Evolutionary conservation across 2,329 filamentous ascomycete genomes (phyloP).

Genomic region (Penicillium sp.): DNA sequence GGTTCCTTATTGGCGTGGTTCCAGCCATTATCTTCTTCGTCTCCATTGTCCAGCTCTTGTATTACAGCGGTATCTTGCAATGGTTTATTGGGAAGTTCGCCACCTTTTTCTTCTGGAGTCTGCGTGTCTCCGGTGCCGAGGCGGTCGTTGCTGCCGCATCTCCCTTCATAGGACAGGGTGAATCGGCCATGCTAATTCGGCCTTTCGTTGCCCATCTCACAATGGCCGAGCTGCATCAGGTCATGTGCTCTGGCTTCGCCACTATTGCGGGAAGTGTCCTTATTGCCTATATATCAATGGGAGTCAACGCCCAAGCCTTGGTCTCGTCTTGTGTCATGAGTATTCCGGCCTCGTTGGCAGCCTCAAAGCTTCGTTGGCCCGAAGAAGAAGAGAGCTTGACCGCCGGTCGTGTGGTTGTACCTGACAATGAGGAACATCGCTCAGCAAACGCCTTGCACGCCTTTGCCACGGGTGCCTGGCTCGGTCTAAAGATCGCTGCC

Average conservation of each 20-base stretch:
- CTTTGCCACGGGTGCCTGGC: constrained; percentile 82
- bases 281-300: constrained; percentile 82
- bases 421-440: constrained; percentile 72
- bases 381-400: constrained; percentile 87
- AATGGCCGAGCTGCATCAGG: constrained; percentile 83
- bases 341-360: constrained; percentile 85
- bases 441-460: constrained; percentile 83
- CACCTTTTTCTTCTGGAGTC: constrained; percentile 86
- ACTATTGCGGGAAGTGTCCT: constrained; percentile 89
- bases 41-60: constrained; percentile 83
- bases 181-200: constrained; percentile 89
- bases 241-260: constrained; percentile 91
- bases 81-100: constrained; percentile 91
- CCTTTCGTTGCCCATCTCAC: constrained; percentile 87
- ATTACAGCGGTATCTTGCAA: constrained; percentile 79
- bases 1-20: constrained; percentile 80
- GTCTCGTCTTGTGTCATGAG: constrained; percentile 95
- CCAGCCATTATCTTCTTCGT: constrained; percentile 97
- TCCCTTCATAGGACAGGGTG: constrained; percentile 92
- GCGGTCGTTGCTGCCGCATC: constrained; percentile 93
- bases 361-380: constrained; percentile 87
- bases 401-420: constrained; percentile 77
- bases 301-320: constrained; percentile 80
- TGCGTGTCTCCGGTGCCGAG: constrained; percentile 86
- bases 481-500: constrained; percentile 83